Evolutionary conservation across 1,139 yeast genomes (phyloP).

Genomic region (Yamadazyma buinensis): DNA sequence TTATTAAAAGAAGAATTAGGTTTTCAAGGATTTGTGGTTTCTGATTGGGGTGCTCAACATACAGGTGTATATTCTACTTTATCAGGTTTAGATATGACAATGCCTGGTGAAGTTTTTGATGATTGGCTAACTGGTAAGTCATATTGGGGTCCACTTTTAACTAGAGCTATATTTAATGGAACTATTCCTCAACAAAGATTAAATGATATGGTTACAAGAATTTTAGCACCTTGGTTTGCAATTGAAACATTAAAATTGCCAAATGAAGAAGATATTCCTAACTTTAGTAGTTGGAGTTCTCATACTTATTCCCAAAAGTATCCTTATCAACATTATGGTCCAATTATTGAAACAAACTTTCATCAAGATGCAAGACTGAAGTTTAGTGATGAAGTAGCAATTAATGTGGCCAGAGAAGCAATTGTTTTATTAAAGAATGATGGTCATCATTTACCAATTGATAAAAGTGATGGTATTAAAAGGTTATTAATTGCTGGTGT

Average conservation of each 20-base stretch:
- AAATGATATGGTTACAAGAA: slow-evolving; percentile 60
- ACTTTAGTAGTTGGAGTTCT: slow-evolving; percentile 58
- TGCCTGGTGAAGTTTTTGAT: slow-evolving; percentile 61
- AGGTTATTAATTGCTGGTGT: slow-evolving; percentile 44
- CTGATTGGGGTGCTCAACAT: slow-evolving; percentile 67
- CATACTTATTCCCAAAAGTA: slow-evolving; percentile 52
- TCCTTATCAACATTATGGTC: slow-evolving; percentile 52
- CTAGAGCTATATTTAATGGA: slow-evolving; percentile 52
- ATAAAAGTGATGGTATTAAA: slow-evolving; percentile 36
- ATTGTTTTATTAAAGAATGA: slow-evolving; percentile 51
- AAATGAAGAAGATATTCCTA: slow-evolving; percentile 44
- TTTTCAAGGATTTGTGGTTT: slow-evolving; percentile 63
- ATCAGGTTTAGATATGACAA: slow-evolving; percentile 63
- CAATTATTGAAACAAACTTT: slow-evolving; percentile 51
- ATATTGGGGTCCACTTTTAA: slow-evolving; percentile 56
- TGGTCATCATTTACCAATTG: slow-evolving; percentile 49
- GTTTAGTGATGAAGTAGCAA: slow-evolving; percentile 48
- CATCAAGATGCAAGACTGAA: slow-evolving; percentile 52
- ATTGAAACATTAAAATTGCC: slow-evolving; percentile 30
- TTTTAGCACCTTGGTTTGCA: slow-evolving; percentile 56
- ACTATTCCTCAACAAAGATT: slow-evolving; percentile 54
- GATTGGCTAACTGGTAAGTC: slow-evolving; percentile 55
- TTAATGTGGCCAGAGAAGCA: slow-evolving; percentile 55
- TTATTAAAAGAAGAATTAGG: slow-evolving; percentile 60
- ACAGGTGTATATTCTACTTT: slow-evolving; percentile 54